Percentiles rank a stretch among this genome's conserved stretches.
Conservation (phyloP, 305 asterid species). For the Fraxinus xanthoxyloides region DNA sequence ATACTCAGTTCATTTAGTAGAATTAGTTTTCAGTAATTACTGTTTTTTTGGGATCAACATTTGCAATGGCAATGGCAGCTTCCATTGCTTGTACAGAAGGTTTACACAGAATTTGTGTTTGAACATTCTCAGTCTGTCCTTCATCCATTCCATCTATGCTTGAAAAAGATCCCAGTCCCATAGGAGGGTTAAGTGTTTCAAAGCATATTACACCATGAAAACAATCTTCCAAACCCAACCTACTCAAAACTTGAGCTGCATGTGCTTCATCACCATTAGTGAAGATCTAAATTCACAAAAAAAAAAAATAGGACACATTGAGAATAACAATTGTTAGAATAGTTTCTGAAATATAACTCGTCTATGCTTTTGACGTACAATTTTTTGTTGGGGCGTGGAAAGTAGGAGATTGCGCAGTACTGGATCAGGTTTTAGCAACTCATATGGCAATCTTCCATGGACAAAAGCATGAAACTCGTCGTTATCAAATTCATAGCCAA, state of each 20-base stretch:
- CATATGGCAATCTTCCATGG: conserved; percentile 84
- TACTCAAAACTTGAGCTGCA: conserved; percentile 57
- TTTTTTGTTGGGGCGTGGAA: conserved; percentile 78
- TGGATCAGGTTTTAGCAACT: conserved; percentile 67
- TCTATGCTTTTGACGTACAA: conserved; percentile 39
- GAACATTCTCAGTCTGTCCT: conserved; percentile 3
- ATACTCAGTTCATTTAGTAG: neutral
- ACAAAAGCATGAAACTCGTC: conserved; percentile 78
- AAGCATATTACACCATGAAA: conserved; percentile 86
- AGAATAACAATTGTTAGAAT: neutral
- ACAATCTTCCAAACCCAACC: conserved; percentile 79
- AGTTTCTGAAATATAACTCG: neutral
- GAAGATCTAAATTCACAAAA: conserved; percentile 56
- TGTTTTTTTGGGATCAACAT: conserved; percentile 67
- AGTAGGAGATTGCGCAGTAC: conserved; percentile 64
- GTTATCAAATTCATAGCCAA: conserved; percentile 73
- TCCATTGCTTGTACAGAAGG: conserved; percentile 68
- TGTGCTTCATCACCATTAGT: conserved; percentile 80
- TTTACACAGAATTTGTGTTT: conserved; percentile 57
- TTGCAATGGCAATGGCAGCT: conserved; percentile 66
- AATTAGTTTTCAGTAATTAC: conserved; percentile 28
- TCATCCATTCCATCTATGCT: conserved; percentile 13
- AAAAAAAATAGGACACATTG: neutral
- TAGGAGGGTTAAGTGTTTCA: conserved; percentile 69
- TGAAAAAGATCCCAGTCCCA: conserved; percentile 9